Percentiles rank a stretch among this genome's conserved stretches.
phyloP scores from a whole-genome alignment of 1,139 yeast species.

The Wickerhamiella infanticola region DNA sequence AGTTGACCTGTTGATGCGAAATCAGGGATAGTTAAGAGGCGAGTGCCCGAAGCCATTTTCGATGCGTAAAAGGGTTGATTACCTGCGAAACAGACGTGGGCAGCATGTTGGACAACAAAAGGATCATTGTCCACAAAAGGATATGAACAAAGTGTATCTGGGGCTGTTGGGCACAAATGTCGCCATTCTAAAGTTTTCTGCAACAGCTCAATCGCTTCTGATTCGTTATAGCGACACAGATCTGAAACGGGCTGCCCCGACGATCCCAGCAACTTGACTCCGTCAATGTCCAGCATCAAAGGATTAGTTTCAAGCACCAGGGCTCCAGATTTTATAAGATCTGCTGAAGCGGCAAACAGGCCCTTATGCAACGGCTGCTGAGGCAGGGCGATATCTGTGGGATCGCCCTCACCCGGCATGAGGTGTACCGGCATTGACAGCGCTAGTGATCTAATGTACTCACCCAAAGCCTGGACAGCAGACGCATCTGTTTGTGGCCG shows the following conservation, averaged over 20 bases:
- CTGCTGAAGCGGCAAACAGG: conserved; percentile 29
- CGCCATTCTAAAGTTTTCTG: conserved; percentile 69
- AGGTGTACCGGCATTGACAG: conserved; percentile 51
- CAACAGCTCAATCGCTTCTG: conserved; percentile 29
- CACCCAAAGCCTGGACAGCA: conserved; percentile 33
- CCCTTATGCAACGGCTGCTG: conserved; percentile 80
- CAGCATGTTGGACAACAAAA: conserved; percentile 58
- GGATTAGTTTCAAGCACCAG: conserved; percentile 47
- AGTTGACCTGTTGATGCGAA: conserved; percentile 52
- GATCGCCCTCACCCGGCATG: conserved; percentile 78
- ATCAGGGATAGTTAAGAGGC: conserved; percentile 54
- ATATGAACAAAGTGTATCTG: conserved; percentile 76
- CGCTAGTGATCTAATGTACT: conserved; percentile 42
- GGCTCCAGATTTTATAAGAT: conserved; percentile 3
- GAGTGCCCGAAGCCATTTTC: conserved; percentile 27
- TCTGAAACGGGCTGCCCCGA: conserved; percentile 80
- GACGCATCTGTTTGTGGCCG: conserved; percentile 16
- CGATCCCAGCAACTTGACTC: conserved; percentile 47
- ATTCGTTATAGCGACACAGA: conserved; percentile 40
- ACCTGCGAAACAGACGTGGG: conserved; percentile 77
- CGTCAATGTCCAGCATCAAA: conserved; percentile 41
- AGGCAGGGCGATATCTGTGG: conserved; percentile 70
- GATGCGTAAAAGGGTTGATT: conserved; percentile 53
- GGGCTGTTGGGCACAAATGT: conserved; percentile 84
- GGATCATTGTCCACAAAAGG: conserved; percentile 78